Percentiles rank a stretch among this genome's conserved stretches.
These are phyloP conservation scores for Phytopythium litorale DNA, from an alignment of 352 stramenopile species.

Conservation along the genomic window DNA sequence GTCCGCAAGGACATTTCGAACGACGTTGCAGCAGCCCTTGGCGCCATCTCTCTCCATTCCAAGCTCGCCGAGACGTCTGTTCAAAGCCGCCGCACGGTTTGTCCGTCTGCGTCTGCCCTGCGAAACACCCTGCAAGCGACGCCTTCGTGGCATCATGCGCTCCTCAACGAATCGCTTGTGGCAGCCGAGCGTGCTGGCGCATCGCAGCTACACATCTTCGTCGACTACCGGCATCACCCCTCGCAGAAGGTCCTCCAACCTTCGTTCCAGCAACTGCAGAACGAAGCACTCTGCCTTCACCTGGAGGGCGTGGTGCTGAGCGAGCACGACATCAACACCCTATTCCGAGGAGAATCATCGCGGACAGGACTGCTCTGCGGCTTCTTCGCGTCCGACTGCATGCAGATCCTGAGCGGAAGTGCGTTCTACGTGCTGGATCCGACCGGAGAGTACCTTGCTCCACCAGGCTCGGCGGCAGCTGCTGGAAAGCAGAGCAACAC, in stretches of 20 bases:
- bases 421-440: slow-evolving; percentile 78
- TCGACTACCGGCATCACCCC: slow-evolving; percentile 62
- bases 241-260: slow-evolving; percentile 65
- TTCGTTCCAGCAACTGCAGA: slow-evolving; percentile 65
- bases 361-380: slow-evolving; percentile 50
- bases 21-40: slow-evolving; percentile 42
- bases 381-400: slow-evolving; percentile 67
- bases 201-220: slow-evolving; percentile 60
- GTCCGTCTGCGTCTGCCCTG: slow-evolving; percentile 35
- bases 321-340: slow-evolving; percentile 42
- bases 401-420: slow-evolving; percentile 76
- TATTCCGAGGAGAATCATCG: slow-evolving; percentile 50
- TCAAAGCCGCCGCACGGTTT: slow-evolving; percentile 41
- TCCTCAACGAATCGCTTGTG: slow-evolving; percentile 60
- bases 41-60: slow-evolving; percentile 57
- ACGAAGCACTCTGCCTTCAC: slow-evolving; percentile 68
- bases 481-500: background rate
- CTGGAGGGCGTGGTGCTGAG: slow-evolving; percentile 56
- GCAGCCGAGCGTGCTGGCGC: slow-evolving; percentile 49
- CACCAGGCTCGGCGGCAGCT: slow-evolving; percentile 10
- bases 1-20: slow-evolving; percentile 43
- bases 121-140: slow-evolving; percentile 32
- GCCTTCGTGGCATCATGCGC: slow-evolving; percentile 32
- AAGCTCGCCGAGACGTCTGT: slow-evolving; percentile 60
- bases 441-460: slow-evolving; percentile 36